Evolutionary conservation across 768 basidiomycete genomes (phyloP), one percentile per base, ranked within the genome.

Genomic region (Lepiota venenata): DNA sequence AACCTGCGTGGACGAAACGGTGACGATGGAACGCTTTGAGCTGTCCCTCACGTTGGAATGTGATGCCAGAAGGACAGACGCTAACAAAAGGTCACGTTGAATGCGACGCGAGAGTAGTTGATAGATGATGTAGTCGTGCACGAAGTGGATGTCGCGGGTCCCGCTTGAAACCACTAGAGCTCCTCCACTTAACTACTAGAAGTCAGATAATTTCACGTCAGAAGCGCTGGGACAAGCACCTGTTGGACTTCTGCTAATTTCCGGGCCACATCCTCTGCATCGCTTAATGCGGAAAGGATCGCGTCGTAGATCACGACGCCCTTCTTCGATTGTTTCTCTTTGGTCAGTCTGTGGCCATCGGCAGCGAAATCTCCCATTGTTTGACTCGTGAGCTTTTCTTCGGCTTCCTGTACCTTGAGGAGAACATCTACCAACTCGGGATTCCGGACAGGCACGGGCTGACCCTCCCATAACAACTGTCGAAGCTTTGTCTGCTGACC

Each of bases 371-470:
- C 53, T 3, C 53, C 46, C n/a, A 39, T 48, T 2, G 38, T 48
- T 25, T 55, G 47, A 15, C 29, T 27, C 25, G 71, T 70, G 42
- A 97, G 71, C 56, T 75, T 81, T 8, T 69, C 72, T 62, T 93
- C 81, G 1, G 88, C 90, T 15, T 86, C 82, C 63, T 95, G 91
- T 3, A 96, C 87, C 60, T 82, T 88, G 58, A 92, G 69, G 52
- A 97, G 72, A 27, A 91, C 89, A 62, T 88, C 90, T 44, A 97
- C 95, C 54, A 98, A 73, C 69, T 98, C 94, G 0, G 93, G 92
- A 63, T 88, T 93, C 50, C 95, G 81, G 42, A 97, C 79, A 15
- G 93, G 91, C 5, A 98, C 83, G 0, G 82, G 81, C 60, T 87
- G 79, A 4, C 83, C 92, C 57, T 93, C 93, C 91, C 93, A 97